These are phyloP conservation scores for Penicillium sp. DNA, from an alignment of 2,329 filamentous ascomycete species.

Conservation along the genomic window DNA sequence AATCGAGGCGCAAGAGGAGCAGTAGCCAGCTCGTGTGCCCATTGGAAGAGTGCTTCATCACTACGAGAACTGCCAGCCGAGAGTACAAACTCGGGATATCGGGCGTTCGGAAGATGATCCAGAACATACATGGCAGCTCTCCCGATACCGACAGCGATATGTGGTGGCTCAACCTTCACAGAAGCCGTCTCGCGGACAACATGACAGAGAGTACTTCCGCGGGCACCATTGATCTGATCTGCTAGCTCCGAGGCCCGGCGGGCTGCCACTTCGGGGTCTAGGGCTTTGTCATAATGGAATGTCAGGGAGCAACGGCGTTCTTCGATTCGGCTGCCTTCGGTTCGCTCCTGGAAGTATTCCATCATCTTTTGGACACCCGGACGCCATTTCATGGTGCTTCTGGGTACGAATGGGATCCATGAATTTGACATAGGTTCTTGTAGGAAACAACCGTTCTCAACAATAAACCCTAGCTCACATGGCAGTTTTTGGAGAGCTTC, in stretches of 20 bases:
- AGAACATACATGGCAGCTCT: conserved; percentile 67
- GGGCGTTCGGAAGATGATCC: conserved; percentile 52
- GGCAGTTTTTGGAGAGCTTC: conserved; percentile 68
- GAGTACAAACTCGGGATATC: conserved; percentile 74
- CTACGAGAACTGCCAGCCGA: conserved; percentile 84
- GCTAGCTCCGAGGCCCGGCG: conserved; percentile 85
- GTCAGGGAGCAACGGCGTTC: conserved; percentile 80
- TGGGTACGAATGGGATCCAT: conserved; percentile 72
- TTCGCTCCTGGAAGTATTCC: conserved; percentile 82
- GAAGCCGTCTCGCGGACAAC: conserved; percentile 76
- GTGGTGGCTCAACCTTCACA: conserved; percentile 76
- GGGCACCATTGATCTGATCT: conserved; percentile 89
- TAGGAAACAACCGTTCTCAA: conserved; percentile 88
- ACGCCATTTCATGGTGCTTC: conserved; percentile 72
- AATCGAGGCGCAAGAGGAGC: conserved; percentile 23
- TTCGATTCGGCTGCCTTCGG: conserved; percentile 79
- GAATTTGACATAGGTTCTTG: conserved; percentile 60
- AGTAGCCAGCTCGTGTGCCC: conserved; percentile 74
- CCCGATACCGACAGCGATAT: conserved; percentile 48
- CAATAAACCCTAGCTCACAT: conserved; percentile 71
- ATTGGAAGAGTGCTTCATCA: conserved; percentile 85
- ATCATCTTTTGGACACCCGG: conserved; percentile 75
- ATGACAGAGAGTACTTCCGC: conserved; percentile 74
- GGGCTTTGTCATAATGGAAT: conserved; percentile 78
- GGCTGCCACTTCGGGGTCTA: conserved; percentile 69